phyloP scores from a whole-genome alignment of 78 protist genomes.

The Pigoraptor vietnamica region DNA sequence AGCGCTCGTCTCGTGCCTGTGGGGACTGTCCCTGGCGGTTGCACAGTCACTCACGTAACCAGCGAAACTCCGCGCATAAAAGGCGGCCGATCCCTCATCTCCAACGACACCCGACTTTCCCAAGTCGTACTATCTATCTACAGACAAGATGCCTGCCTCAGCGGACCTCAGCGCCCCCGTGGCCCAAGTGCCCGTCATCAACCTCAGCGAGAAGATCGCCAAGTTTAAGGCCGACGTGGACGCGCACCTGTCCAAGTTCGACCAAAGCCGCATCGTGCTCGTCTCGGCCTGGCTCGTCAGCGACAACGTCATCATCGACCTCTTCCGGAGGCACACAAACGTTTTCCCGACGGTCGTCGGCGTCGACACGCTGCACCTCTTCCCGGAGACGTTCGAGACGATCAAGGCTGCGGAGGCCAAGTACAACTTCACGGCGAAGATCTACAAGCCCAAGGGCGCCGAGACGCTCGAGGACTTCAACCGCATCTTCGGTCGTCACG shows the following conservation, averaged over 20 bases:
- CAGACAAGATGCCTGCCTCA: background rate
- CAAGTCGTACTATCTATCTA: no score
- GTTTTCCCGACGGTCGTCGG: slow-evolving; percentile 21
- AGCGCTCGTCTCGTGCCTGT: no score
- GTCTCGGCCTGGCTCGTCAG: slow-evolving; percentile 43
- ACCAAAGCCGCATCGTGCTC: slow-evolving; percentile 4
- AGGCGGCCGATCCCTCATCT: no score
- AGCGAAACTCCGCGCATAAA: no score
- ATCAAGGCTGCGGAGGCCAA: background rate
- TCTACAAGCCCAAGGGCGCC: slow-evolving; percentile 35
- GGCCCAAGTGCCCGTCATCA: background rate
- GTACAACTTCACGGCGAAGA: slow-evolving; percentile 11
- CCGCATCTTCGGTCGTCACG: slow-evolving; percentile 23
- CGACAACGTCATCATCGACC: slow-evolving; percentile 41
- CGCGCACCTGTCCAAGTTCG: background rate
- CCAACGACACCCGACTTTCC: no score
- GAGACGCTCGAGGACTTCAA: slow-evolving; percentile 35
- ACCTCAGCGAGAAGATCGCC: background rate
- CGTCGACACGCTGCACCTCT: slow-evolving; percentile 50
- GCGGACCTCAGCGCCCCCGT: background rate
- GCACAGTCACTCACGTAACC: no score
- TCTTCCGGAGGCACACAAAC: slow-evolving; percentile 12
- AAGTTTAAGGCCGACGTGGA: slow-evolving; percentile 11
- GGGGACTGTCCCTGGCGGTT: no score
- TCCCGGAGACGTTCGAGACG: slow-evolving; percentile 38